Conservation (phyloP, 768 basidiomycete genomes). For the Collybiopsis luxurians region DNA sequence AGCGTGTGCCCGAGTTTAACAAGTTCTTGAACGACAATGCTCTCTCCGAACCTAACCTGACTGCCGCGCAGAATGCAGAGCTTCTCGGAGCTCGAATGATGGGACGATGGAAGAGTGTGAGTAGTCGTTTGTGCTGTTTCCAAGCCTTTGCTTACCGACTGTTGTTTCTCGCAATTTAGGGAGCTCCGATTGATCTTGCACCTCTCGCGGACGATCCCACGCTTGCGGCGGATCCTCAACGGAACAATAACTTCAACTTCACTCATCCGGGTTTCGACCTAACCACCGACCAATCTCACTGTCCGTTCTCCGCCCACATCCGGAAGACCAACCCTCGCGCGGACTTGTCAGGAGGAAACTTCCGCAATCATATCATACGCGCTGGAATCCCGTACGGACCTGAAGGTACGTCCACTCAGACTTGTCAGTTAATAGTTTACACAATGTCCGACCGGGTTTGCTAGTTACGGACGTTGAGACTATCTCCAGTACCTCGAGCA, state of each 20-base stretch:
- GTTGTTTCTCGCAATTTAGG: slow-evolving; percentile 17
- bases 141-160: too few species aligned
- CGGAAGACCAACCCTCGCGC: slow-evolving; percentile 28
- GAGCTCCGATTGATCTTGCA: slow-evolving; percentile 28
- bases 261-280: slow-evolving; percentile 15
- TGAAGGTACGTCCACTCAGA: slow-evolving; percentile 9
- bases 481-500: neutral
- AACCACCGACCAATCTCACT: slow-evolving; percentile 20
- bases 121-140: neutral
- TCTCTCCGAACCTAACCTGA: slow-evolving; percentile 13
- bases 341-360: slow-evolving; percentile 8
- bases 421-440: too few species aligned
- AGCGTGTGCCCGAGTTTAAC: slow-evolving; percentile 30
- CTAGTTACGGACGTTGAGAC: slow-evolving; percentile 8
- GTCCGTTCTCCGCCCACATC: slow-evolving; percentile 30
- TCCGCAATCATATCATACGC: slow-evolving; percentile 7
- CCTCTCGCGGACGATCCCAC: slow-evolving; percentile 23
- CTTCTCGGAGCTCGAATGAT: slow-evolving; percentile 30
- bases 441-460: neutral
- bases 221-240: slow-evolving; percentile 16
- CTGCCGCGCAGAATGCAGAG: slow-evolving; percentile 21
- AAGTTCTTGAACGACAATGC: slow-evolving; percentile 19
- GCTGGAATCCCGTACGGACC: slow-evolving; percentile 10
- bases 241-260: slow-evolving; percentile 32
- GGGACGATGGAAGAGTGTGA: slow-evolving; percentile 31